Conservation (phyloP, 495 filamentous ascomycete species). For the Aspergillus asperescens region DNA sequence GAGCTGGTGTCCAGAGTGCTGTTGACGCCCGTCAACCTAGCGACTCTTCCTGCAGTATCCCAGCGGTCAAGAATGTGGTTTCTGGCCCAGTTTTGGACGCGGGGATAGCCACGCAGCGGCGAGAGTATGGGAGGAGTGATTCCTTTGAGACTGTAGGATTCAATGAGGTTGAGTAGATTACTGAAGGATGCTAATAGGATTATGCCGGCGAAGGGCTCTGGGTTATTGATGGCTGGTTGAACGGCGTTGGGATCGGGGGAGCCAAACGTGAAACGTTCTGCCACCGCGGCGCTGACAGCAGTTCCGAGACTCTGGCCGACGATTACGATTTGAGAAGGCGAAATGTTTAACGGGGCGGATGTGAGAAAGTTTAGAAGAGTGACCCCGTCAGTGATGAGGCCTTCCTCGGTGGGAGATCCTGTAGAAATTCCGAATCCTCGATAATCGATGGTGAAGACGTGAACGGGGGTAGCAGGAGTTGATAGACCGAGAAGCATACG, state of each 20-base stretch:
- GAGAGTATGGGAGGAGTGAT: slow-evolving; percentile 74
- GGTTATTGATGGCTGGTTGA: slow-evolving; percentile 35
- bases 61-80: slow-evolving; percentile 50
- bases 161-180: slow-evolving; percentile 62
- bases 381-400: slow-evolving; percentile 74
- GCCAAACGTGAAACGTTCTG: slow-evolving; percentile 59
- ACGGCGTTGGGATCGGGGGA: slow-evolving; percentile 29
- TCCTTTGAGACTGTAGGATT: slow-evolving; percentile 68
- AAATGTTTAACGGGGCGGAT: slow-evolving; percentile 43
- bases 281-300: slow-evolving; percentile 67
- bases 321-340: slow-evolving; percentile 67
- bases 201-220: slow-evolving; percentile 61
- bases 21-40: slow-evolving; percentile 35
- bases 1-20: slow-evolving; percentile 19
- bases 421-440: slow-evolving; percentile 82
- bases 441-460: slow-evolving; percentile 76
- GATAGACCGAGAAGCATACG: slow-evolving; percentile 39
- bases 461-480: slow-evolving; percentile 49
- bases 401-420: slow-evolving; percentile 73
- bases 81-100: slow-evolving; percentile 42
- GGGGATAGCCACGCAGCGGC: slow-evolving; percentile 59
- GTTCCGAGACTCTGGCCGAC: slow-evolving; percentile 90
- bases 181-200: slow-evolving; percentile 78
- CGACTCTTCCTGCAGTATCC: slow-evolving; percentile 48
- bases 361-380: slow-evolving; percentile 59